These are phyloP conservation scores for Tritrichomonas musculus DNA, from an alignment of 208 protist species.

Conservation along the genomic window DNA sequence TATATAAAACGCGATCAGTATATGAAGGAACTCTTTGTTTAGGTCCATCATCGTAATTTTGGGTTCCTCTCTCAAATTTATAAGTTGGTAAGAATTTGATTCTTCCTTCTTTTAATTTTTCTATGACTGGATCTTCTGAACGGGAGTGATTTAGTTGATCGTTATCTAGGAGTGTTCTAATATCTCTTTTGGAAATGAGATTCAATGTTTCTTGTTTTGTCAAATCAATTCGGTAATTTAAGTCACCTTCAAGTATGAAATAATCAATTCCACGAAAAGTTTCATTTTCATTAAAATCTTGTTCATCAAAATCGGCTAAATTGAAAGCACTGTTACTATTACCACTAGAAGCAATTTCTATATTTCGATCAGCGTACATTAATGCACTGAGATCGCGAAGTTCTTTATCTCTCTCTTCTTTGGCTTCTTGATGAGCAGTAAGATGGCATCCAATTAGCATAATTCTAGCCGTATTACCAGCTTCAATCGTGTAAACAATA, in stretches of 20 bases:
- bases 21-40: slow-evolving; percentile 19
- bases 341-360: too few relatives aligned
- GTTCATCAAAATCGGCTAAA: too few relatives aligned
- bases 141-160: background rate
- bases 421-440: background rate
- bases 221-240: background rate
- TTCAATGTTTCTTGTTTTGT: background rate
- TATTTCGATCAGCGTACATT: too few relatives aligned
- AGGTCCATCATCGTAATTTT: background rate
- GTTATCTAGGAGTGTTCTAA: background rate
- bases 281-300: too few relatives aligned
- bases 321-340: too few relatives aligned
- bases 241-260: background rate
- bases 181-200: too few relatives aligned
- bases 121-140: background rate
- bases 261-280: too few relatives aligned
- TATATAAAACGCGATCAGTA: background rate
- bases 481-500: background rate
- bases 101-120: background rate
- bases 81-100: background rate
- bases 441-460: background rate
- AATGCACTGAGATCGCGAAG: background rate
- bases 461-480: background rate
- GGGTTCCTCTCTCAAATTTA: background rate
- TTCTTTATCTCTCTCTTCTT: background rate